phyloP scores from a whole-genome alignment of 2,329 filamentous ascomycete species.

The Cercospora sp. region DNA sequence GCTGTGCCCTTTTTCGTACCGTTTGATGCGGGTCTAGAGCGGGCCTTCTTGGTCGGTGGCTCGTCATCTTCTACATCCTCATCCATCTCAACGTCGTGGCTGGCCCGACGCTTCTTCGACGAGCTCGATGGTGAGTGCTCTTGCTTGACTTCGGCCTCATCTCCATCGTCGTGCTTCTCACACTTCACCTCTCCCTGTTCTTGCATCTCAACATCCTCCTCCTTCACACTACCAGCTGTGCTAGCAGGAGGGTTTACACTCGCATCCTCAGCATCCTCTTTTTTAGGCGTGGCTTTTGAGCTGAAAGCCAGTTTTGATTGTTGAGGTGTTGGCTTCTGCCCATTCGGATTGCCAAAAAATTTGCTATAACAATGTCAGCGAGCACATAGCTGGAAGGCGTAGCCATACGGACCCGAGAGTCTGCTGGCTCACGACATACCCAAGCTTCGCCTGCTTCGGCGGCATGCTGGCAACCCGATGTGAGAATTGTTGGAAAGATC shows the following conservation, averaged over 20 bases:
- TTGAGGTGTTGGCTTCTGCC: slow-evolving; percentile 60
- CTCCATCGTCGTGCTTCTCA: slow-evolving; percentile 30
- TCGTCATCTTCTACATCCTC: slow-evolving; percentile 36
- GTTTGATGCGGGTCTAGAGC: slow-evolving; percentile 31
- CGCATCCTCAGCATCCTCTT: slow-evolving; percentile 24
- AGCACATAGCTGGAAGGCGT: not conserved
- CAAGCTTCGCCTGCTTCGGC: slow-evolving; percentile 75
- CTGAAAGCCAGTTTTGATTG: slow-evolving; percentile 80
- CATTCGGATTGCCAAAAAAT: slow-evolving; percentile 73
- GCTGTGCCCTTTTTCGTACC: slow-evolving; percentile 17
- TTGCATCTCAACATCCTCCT: slow-evolving; percentile 35
- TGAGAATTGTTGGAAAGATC: not conserved
- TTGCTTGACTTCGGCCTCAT: slow-evolving; percentile 28
- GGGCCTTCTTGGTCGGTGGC: slow-evolving; percentile 41
- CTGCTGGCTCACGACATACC: slow-evolving; percentile 80
- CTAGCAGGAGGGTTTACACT: slow-evolving; percentile 23
- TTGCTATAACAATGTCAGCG: slow-evolving; percentile 59
- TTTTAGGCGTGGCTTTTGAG: slow-evolving; percentile 32
- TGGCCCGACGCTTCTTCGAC: slow-evolving; percentile 35
- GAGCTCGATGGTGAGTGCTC: slow-evolving; percentile 24
- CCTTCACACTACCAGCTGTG: slow-evolving; percentile 33
- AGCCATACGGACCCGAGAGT: slow-evolving; percentile 64
- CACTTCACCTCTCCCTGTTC: slow-evolving; percentile 38
- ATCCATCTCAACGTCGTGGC: slow-evolving; percentile 29
- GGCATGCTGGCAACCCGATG: slow-evolving; percentile 41